Base-by-base conservation (phyloP, 2,329 filamentous ascomycete genomes). In the Scedosporium apiospermum region DNA sequence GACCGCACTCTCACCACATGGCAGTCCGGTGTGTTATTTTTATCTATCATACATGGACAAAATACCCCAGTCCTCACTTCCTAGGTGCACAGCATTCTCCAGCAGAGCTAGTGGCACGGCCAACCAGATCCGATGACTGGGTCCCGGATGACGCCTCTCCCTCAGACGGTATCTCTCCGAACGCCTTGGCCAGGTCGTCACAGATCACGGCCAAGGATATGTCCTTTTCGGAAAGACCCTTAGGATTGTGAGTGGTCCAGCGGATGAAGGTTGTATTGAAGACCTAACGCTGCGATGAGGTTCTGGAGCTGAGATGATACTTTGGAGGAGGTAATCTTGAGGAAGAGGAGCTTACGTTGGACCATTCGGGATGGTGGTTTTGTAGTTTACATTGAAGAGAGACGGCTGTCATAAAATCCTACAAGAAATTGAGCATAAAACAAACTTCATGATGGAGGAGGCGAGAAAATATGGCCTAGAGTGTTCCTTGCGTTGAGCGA, bases 351-450 rank as follows among this genome's bases (percentile, higher is more conserved):
- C 78, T 66, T 74, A 87, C 87, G 69, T 91, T 91, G 2, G 86
- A 87, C 88, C 88, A 91, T 71, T 91, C 88, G 0, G 88, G 88
- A 69, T 91, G 88, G 71, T 91, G 88, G 67, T 85, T 88, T 69
- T 82, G 80, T 44, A 82, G 71, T 69, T 88, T 88, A 74, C 87
- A 89, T 68, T 90, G 82, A 38, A 86, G 75, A 10, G 88, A 85
- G 14, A 91, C 81, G 2, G 80, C 80, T n/a, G 86, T 88, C 88
- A 91, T 90, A 74, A 91, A 91, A 66, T 87, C 86, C 86, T 88
- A 23, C 18, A n/a, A n/a, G 57, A 30, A 26, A 38, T 30, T 14
- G 18, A 9, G 1, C 9, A 18, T 16, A 26, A 10, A 16, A 30
- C 4, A 26, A 6, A 34, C 12, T 4, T 18, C 9, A 27, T 14